A percentile compares a stretch with the other conserved stretches of the same genome.
Conservation (phyloP, 2,329 filamentous ascomycete genomes). For the Hypoxylon sp. region DNA sequence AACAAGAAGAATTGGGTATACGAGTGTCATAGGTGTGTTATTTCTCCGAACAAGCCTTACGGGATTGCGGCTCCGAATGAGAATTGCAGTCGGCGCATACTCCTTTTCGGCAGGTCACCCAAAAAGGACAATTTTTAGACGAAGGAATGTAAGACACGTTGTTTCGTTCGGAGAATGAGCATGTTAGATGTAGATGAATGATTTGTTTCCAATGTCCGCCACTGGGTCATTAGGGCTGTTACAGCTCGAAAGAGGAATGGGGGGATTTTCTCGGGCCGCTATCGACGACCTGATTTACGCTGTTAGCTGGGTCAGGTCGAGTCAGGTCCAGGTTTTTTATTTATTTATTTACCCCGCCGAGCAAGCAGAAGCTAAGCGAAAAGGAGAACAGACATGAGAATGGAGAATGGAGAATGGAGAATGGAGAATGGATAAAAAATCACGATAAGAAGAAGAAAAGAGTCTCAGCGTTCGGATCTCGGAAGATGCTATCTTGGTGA, state of each 20-base stretch:
- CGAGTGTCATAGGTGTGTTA: slow-evolving; percentile 5
- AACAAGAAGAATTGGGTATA: slow-evolving; percentile 7
- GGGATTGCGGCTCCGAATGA: slow-evolving; percentile 18
- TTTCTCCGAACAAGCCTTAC: slow-evolving; percentile 8
- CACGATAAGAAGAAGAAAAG: slow-evolving; percentile 18
- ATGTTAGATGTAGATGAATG: slow-evolving; percentile 6
- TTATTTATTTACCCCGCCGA: too few species aligned
- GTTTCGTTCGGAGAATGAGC: too few species aligned
- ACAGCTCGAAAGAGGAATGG: too few species aligned
- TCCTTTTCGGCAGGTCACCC: slow-evolving; percentile 13
- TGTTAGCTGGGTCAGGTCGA: too few species aligned
- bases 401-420: too few species aligned
- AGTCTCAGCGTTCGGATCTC: slow-evolving; percentile 31
- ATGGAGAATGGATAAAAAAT: slow-evolving; percentile 15
- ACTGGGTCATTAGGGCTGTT: too few species aligned
- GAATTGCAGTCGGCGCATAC: slow-evolving; percentile 12
- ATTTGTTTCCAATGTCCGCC: too few species aligned
- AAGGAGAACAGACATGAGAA: too few species aligned
- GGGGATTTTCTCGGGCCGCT: slow-evolving; percentile 9
- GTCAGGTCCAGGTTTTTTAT: too few species aligned
- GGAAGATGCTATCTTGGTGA: slow-evolving; percentile 27
- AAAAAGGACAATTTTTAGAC: slow-evolving; percentile 3
- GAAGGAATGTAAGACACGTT: slow-evolving; percentile 22
- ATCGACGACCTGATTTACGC: too few species aligned
- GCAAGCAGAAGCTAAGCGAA: too few species aligned